Evolutionary conservation across 345 rosid genomes (phyloP), one percentile per base, ranked within the genome.

Genomic region (Camelina sativa): DNA sequence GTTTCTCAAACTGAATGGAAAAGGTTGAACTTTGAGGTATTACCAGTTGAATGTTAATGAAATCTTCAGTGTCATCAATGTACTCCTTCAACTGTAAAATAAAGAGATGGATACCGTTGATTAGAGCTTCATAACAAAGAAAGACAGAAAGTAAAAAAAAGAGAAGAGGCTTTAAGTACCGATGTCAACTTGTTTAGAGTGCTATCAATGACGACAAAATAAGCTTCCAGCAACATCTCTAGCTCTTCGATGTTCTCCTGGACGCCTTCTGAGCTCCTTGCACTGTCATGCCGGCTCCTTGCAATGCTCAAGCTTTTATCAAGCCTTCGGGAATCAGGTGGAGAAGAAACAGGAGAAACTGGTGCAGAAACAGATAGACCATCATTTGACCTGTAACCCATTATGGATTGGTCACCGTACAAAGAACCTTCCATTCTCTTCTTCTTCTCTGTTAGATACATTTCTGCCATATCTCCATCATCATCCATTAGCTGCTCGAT

Each of bases 381-480:
- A 81, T 95, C 99, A 62, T 72, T 88, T 17, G 98, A 90, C 72
- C 86, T 72, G 76, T 81, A 90, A 60, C 94, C 97, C 65, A 86
- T 50, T 67, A 85, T 7, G 47, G 96, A 89, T 71, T 82, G 99
- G 64, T 95, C 99, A 63, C 97, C 93, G 38, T 84, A 89, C 51
- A 92, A 75, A 68, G 86, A 72, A 38, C 97, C 82, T 67, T 92
- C 99, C 90, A 88, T 86, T 67, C 98, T 85, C 35, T 69, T 85
- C 81, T 95, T 95, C 86, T 95, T 95, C 83, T 95, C 99, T 2
- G 98, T 92, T 22, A 95, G 96, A 84, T 87, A 89, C 99, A 95
- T 90, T 82, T 95, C 99, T 2, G 99, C 99, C 99, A 95, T 92
- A 79, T 95, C 99, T 44, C 99, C 99, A 69, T 95, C 99, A 83